Evolutionary conservation across 495 filamentous ascomycete genomes (phyloP).

Genomic region (Xylaria intraflava): DNA sequence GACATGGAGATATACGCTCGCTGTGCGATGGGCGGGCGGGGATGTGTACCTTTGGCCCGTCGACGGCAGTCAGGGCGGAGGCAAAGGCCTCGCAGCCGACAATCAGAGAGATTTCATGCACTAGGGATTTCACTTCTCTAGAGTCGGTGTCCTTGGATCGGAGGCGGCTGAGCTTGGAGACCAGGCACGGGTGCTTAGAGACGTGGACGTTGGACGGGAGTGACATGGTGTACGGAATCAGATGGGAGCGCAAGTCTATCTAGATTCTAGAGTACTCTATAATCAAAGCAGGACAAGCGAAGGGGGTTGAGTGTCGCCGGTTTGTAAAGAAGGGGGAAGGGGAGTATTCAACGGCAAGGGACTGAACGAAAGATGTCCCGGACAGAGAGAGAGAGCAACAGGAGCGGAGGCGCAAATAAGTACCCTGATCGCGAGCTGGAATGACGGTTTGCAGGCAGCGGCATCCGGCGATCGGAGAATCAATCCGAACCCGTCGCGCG

Average conservation of each 20-base stretch:
- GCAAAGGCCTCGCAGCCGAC: conserved; percentile 76
- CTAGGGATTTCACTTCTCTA: conserved; percentile 68
- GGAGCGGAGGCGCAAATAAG: no score
- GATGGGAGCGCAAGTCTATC: background rate
- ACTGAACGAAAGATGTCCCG: background rate
- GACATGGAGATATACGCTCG: background rate
- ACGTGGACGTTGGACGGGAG: conserved; percentile 71
- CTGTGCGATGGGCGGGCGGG: background rate
- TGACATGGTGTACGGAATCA: conserved; percentile 19
- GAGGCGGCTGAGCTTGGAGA: conserved; percentile 83
- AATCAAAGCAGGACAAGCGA: background rate
- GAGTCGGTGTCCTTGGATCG: conserved; percentile 63
- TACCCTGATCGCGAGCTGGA: no score
- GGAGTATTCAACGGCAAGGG: background rate
- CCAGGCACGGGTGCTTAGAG: conserved; percentile 78
- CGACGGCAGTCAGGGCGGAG: conserved; percentile 45
- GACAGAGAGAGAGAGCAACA: no score
- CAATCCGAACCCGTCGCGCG: no score
- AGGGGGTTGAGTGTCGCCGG: no score
- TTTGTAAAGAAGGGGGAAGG: background rate
- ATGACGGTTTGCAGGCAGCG: no score
- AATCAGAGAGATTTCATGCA: conserved; percentile 81
- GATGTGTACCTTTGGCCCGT: conserved; percentile 39
- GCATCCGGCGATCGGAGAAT: no score
- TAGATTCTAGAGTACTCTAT: background rate